Evolutionary conservation across 2,329 filamentous ascomycete genomes (phyloP), one percentile per base, ranked within the genome.

Genomic region (Colletotrichum falcatum): DNA sequence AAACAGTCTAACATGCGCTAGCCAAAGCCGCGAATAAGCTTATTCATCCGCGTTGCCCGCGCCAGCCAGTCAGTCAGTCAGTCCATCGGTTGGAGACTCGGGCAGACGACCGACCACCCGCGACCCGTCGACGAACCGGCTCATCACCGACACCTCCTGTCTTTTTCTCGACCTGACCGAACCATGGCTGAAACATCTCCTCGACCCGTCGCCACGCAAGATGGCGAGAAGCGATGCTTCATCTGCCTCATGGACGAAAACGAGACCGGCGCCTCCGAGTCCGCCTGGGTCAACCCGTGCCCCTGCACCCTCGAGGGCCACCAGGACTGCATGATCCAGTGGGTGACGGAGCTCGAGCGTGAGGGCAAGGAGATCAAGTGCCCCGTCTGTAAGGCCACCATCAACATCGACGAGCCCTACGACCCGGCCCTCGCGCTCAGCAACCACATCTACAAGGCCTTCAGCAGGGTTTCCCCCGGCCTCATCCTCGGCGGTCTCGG

Each of bases 261-360:
- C 33, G 85, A 89, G 48, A 80, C 78, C 12, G 79, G 82, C 26
- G 77, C 84, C 11, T 84, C 86, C 5, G 77, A 77, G 23, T 79
- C 81, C 55, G 80, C 83, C 65, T 99, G 96, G 95, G 90, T 94
- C 54, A 93, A 92, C 65, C 95, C 96, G 1, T 99, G 96, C 79
- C 92, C 92, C 0, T 99, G 96, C 81, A 94, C 93, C 16, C 86
- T 99, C 48, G 93, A 93, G 66, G 96, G 95, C 1, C 96, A 99
- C 79, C 94, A 98, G 79, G 88, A 90, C 71, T 97, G 95, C 79
- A 87, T 98, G 74, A 86, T 98, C 48, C 92, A 94, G 76, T 99
- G 95, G 95, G 92, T 98, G 23, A 92, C 93, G n/a, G 94, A 97
- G 78, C 89, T 94, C 77, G 94, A 98, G 81, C 87, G 81, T 70